A percentile compares a stretch with the other conserved stretches of the same genome.
phyloP scores from a whole-genome alignment of 495 filamentous ascomycete species.

The Daldinia childiae region DNA sequence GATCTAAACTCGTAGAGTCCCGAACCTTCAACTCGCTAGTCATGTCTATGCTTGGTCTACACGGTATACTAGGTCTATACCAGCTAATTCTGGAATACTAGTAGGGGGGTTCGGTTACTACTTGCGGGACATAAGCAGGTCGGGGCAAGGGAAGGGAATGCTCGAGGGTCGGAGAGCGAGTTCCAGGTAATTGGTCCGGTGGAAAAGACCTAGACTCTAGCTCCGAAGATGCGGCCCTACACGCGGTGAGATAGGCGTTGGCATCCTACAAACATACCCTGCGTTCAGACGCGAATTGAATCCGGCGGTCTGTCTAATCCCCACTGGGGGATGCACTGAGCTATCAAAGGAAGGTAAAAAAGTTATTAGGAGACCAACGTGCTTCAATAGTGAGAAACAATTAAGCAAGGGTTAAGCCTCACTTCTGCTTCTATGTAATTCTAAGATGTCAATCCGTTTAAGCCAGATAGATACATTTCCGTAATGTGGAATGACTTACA shows the following conservation, averaged over 20 bases:
- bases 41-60: no score
- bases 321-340: slow-evolving; percentile 7
- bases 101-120: slow-evolving; percentile 39
- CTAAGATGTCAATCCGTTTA: slow-evolving; percentile 1
- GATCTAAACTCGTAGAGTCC: slow-evolving; percentile 40
- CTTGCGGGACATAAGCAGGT: slow-evolving; percentile 25
- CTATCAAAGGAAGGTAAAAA: slow-evolving; percentile 4
- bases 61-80: slow-evolving; percentile 4
- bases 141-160: slow-evolving; percentile 36
- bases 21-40: slow-evolving; percentile 23
- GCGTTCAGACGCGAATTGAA: slow-evolving; percentile 11
- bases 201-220: slow-evolving; percentile 26
- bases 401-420: slow-evolving; percentile 3
- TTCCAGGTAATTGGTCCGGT: slow-evolving; percentile 40
- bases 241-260: slow-evolving; percentile 23
- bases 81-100: slow-evolving; percentile 21
- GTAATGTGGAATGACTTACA: slow-evolving; percentile 11
- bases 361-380: background rate
- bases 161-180: slow-evolving; percentile 21
- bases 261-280: slow-evolving; percentile 15
- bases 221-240: slow-evolving; percentile 23
- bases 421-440: background rate
- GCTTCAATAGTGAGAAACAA: background rate
- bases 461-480: background rate
- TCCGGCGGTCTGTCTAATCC: slow-evolving; percentile 27